A percentile compares a stretch with the other conserved stretches of the same genome.
These are phyloP conservation scores for Datura wrightii DNA, from an alignment of 257 asterid genomes.

Conservation along the genomic window DNA sequence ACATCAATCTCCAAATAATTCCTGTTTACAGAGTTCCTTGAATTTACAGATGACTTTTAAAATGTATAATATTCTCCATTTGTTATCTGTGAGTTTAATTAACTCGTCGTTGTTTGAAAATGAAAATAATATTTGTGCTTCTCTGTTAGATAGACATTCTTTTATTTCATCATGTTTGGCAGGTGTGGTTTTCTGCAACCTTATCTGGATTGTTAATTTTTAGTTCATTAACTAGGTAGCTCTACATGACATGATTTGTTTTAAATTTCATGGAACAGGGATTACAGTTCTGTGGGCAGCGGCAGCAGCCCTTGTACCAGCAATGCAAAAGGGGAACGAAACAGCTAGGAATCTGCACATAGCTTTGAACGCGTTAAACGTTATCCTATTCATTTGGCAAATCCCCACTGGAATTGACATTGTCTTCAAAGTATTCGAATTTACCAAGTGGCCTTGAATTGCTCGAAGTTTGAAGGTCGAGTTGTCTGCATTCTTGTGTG, in stretches of 20 bases:
- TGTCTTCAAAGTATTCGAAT: constrained; percentile 73
- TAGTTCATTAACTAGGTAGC: background rate
- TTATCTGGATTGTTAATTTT: background rate
- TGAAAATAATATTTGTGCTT: background rate
- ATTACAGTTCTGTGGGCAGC: constrained; percentile 94
- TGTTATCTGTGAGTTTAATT: background rate
- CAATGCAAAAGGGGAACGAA: constrained; percentile 95
- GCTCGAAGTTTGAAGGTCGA: background rate
- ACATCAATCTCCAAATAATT: background rate
- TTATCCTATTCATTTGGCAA: constrained; percentile 78
- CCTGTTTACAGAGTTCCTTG: background rate
- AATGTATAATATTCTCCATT: background rate
- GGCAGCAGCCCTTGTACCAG: constrained; percentile 89
- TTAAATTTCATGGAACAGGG: constrained; percentile 48
- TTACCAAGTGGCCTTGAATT: constrained; percentile 83
- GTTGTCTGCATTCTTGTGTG: constrained; percentile 23
- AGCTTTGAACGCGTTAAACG: constrained; percentile 63
- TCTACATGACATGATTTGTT: background rate
- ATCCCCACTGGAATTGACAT: constrained; percentile 93
- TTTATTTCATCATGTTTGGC: background rate
- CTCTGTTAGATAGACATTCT: background rate
- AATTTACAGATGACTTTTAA: background rate
- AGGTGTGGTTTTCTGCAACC: background rate
- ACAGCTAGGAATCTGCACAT: constrained; percentile 93
- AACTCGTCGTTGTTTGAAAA: background rate